phyloP scores from a whole-genome alignment of 139 green algal genomes.

The Zygnema cylindricum region DNA sequence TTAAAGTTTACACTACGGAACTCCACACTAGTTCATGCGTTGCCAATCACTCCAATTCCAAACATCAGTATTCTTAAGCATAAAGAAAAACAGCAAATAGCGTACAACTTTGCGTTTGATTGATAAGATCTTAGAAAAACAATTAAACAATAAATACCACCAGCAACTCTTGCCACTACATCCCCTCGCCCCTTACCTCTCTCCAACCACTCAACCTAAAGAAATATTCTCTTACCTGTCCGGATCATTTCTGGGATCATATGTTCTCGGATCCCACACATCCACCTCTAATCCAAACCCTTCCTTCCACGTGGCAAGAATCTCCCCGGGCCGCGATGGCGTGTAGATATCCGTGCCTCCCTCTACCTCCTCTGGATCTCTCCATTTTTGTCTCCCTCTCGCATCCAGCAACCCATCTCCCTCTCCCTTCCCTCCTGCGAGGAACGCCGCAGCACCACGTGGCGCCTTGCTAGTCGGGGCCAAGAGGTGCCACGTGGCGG shows the following conservation, averaged over 20 bases:
- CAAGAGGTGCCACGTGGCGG: too few relatives aligned
- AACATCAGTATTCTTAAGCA: too few relatives aligned
- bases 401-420: not conserved
- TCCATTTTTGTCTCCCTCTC: not conserved
- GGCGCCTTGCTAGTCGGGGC: too few relatives aligned
- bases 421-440: not conserved
- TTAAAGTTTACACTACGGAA: too few relatives aligned
- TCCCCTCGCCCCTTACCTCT: not conserved
- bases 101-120: too few relatives aligned
- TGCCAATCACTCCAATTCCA: too few relatives aligned
- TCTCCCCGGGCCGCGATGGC: constrained; percentile 4
- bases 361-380: constrained; percentile 7
- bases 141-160: too few relatives aligned
- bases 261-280: constrained; percentile 24
- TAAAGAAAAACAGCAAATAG: too few relatives aligned
- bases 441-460: not conserved
- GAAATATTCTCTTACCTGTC: not conserved
- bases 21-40: too few relatives aligned
- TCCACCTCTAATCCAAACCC: constrained; percentile 32
- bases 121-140: too few relatives aligned
- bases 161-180: not conserved
- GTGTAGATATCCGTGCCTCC: constrained; percentile 14
- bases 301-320: constrained; percentile 5
- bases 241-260: constrained; percentile 1
- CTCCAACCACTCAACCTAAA: too few relatives aligned